Evolutionary conservation across 2,329 filamentous ascomycete species (phyloP), one percentile per base, ranked within the genome.

Genomic region (Cladophialophora psammophila): DNA sequence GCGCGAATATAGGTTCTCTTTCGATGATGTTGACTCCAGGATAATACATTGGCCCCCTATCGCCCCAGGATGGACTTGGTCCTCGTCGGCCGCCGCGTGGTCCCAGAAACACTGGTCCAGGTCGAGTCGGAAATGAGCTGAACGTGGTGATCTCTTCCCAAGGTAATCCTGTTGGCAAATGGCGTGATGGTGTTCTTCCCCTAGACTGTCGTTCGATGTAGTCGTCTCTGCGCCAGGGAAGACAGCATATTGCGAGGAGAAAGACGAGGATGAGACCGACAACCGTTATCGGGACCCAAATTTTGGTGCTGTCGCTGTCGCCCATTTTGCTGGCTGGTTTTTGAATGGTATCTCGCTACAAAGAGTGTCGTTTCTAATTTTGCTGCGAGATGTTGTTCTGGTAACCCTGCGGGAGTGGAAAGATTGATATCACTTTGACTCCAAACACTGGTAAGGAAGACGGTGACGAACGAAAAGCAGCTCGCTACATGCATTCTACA

Each of bases 231-330:
- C 31, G 3, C 13, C 56, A 45, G 6, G 15, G 57, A 13, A 63
- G 8, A 32, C 67, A 69, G 12, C 60, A 60, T 36, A 54, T 12
- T 6, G 64, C 35, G 12, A 63, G 20, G 15, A 66, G 7, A n/a
- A 65, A 50, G 18, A 55, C 8, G 10, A 69, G n/a, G 56, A 69
- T 50, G 38, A 45, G 64, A 7, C 56, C 63, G 35, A 58, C 64
- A 13, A 66, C 60, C 7, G 59, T 64, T 31, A 69, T 38, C n/a
- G 67, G 67, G 1, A 64, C 60, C 67, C 67, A 69, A 31, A 69
- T 58, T 38, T 69, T 66, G 52, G 35, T 20, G 10, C 35, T 32
- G 40, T 58, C 42, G 26, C 26, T 38, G 34, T 66, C 63, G 48
- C 40, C 38, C 67, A 66, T 64, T 6, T 54, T 62, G 40, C 20